phyloP scores from a whole-genome alignment of 257 asterid genomes.

The Ballota nigra region DNA sequence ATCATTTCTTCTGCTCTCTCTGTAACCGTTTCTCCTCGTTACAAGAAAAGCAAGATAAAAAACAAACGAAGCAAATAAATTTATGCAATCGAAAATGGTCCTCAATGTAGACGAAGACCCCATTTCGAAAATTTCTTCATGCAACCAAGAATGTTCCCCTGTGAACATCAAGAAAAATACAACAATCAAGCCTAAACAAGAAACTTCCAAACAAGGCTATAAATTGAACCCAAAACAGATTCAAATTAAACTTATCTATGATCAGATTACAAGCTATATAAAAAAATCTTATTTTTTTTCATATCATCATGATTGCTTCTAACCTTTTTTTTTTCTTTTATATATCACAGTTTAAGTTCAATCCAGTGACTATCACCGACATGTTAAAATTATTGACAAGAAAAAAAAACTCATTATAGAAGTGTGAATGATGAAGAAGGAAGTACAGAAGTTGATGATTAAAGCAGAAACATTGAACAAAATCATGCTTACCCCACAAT shows the following conservation, averaged over 20 bases:
- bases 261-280: neutral
- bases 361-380: too few relatives aligned
- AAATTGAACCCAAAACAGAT: neutral
- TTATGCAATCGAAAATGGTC: slow-evolving; percentile 37
- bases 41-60: slow-evolving; percentile 33
- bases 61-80: slow-evolving; percentile 34
- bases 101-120: slow-evolving; percentile 31
- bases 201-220: too few relatives aligned
- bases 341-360: too few relatives aligned
- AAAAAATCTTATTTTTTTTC: neutral
- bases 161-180: slow-evolving; percentile 23
- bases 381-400: too few relatives aligned
- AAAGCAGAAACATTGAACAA: neutral
- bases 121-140: slow-evolving; percentile 37
- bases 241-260: too few relatives aligned
- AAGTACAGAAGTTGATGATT: neutral
- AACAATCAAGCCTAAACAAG: neutral
- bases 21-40: slow-evolving; percentile 14
- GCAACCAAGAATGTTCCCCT: slow-evolving; percentile 42
- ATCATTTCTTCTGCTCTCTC: slow-evolving; percentile 36
- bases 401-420: too few relatives aligned
- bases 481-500: slow-evolving; percentile 14
- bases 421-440: too few relatives aligned
- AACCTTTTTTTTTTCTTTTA: neutral
- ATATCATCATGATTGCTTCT: neutral